Conservation (phyloP, 169 alveolate genomes). For the Plasmodium falciparum region DNA sequence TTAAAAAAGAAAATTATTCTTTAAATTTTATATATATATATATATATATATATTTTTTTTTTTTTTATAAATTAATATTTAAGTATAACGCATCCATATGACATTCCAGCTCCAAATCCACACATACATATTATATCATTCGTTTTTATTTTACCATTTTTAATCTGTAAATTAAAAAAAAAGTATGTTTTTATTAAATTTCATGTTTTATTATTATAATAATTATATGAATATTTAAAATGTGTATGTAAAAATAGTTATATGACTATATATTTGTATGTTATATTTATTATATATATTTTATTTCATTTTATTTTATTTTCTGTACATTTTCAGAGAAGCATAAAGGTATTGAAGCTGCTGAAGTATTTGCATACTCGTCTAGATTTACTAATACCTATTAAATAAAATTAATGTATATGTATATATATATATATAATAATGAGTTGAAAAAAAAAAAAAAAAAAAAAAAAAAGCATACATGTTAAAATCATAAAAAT, state of each 20-base stretch:
- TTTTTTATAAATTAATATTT: constrained; percentile 66
- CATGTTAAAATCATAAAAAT: background rate
- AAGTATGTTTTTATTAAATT: background rate
- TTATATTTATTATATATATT: background rate
- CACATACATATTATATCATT: constrained; percentile 82
- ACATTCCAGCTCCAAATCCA: constrained; percentile 86
- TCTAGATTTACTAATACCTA: constrained; percentile 82
- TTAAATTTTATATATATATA: too few species aligned
- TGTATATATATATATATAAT: too few species aligned
- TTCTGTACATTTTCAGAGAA: constrained; percentile 78
- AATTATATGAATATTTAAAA: background rate
- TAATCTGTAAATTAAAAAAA: constrained; percentile 59
- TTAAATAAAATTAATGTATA: background rate
- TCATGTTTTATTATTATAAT: too few species aligned
- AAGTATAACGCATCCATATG: constrained; percentile 81
- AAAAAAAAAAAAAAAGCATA: background rate
- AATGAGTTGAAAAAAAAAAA: background rate
- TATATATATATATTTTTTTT: constrained; percentile 3
- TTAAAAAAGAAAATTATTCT: too few species aligned
- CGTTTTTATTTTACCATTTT: constrained; percentile 76
- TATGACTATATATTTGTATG: background rate
- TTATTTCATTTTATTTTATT: constrained; percentile 9
- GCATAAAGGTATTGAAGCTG: constrained; percentile 84
- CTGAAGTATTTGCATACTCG: constrained; percentile 83
- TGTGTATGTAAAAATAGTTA: background rate